These are phyloP conservation scores for Diplodia corticola DNA, from an alignment of 2,329 filamentous ascomycete species.

Conservation along the genomic window DNA sequence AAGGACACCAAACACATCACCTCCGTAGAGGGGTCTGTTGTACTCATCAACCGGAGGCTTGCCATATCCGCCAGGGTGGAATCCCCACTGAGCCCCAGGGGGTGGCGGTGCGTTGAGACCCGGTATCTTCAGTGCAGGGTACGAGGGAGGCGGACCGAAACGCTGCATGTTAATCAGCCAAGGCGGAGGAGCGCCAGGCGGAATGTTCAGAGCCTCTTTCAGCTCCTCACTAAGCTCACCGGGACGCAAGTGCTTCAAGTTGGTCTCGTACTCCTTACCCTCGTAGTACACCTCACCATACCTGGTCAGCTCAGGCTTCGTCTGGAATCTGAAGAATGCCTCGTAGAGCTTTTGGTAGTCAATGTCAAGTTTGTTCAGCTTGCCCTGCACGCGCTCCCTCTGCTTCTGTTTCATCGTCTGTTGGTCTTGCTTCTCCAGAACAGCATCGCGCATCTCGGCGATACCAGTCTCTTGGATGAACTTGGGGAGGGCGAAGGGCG, in stretches of 20 bases:
- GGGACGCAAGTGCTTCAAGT: slow-evolving; percentile 83
- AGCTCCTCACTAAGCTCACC: slow-evolving; percentile 87
- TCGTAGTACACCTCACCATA: slow-evolving; percentile 99
- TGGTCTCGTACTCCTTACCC: slow-evolving; percentile 96
- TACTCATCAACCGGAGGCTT: slow-evolving; percentile 94
- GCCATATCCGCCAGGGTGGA: slow-evolving; percentile 91
- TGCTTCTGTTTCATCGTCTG: slow-evolving; percentile 93
- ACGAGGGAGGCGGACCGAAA: slow-evolving; percentile 88
- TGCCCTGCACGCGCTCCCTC: slow-evolving; percentile 87
- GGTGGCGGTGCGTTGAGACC: slow-evolving; percentile 93
- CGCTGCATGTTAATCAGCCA: slow-evolving; percentile 98
- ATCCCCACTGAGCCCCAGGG: slow-evolving; percentile 87
- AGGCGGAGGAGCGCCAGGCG: slow-evolving; percentile 86
- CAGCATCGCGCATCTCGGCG: slow-evolving; percentile 95
- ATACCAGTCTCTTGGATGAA: slow-evolving; percentile 98
- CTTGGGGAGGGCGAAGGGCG: slow-evolving; percentile 86
- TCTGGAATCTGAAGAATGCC: slow-evolving; percentile 97
- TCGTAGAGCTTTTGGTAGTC: slow-evolving; percentile 98
- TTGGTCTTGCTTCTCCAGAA: slow-evolving; percentile 91
- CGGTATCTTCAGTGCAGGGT: slow-evolving; percentile 91
- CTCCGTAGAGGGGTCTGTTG: slow-evolving; percentile 86
- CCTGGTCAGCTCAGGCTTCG: slow-evolving; percentile 87
- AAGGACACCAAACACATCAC: slow-evolving; percentile 86
- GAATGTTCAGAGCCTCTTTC: slow-evolving; percentile 91
- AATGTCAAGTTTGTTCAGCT: slow-evolving; percentile 96